These are phyloP conservation scores for Vigna unguiculata DNA, from an alignment of 306 rosid genomes.

Conservation along the genomic window DNA sequence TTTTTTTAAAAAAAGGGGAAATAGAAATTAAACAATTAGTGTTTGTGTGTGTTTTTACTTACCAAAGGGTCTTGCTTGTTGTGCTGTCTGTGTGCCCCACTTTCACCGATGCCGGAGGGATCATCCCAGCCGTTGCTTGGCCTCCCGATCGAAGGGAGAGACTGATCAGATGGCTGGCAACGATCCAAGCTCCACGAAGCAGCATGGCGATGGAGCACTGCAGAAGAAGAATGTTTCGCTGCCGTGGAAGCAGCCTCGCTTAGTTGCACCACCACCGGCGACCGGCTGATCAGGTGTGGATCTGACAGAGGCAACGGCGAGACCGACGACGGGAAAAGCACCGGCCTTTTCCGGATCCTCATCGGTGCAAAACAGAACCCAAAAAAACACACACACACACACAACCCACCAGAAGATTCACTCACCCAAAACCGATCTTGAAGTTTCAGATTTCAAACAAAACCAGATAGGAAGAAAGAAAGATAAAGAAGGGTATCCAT, in stretches of 20 bases:
- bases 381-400: not conserved
- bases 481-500: conserved; percentile 12
- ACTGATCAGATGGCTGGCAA: conserved; percentile 60
- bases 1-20: not conserved
- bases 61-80: conserved; percentile 59
- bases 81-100: conserved; percentile 51
- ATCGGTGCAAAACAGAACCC: conserved; percentile 50
- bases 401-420: conserved; percentile 48
- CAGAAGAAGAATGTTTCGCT: conserved; percentile 39
- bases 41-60: conserved; percentile 39
- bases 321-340: conserved; percentile 61
- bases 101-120: conserved; percentile 33
- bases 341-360: conserved; percentile 88
- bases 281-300: conserved; percentile 66
- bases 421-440: conserved; percentile 43
- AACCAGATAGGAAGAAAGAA: not conserved
- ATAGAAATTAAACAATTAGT: conserved; percentile 25
- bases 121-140: conserved; percentile 53
- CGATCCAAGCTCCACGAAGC: conserved; percentile 39
- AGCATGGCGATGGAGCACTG: not conserved
- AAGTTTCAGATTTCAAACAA: conserved; percentile 38
- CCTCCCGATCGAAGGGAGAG: conserved; percentile 49
- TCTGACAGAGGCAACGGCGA: conserved; percentile 71
- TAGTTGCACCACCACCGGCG: conserved; percentile 78
- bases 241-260: conserved; percentile 31